Conservation (phyloP, 345 rosid genomes). For the Streptanthus diversifolius region DNA sequence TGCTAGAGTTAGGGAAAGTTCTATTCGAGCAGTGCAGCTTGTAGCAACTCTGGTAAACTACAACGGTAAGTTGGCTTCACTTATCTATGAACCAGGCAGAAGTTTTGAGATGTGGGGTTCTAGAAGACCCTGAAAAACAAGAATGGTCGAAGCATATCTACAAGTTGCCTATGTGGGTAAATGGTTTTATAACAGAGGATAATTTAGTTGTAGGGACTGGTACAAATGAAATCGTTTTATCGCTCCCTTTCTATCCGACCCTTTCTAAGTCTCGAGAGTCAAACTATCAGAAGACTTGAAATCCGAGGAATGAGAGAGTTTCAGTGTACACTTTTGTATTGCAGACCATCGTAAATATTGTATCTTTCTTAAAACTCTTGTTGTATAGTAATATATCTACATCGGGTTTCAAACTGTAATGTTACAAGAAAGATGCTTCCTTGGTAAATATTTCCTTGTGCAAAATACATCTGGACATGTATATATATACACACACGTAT, state of each 20-base stretch:
- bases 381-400: no score
- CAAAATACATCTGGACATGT: not conserved
- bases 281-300: not conserved
- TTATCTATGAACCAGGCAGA: no score
- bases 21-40: no score
- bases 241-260: not conserved
- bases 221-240: not conserved
- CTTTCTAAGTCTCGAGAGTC: not conserved
- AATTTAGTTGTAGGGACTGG: not conserved
- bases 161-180: not conserved
- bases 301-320: not conserved
- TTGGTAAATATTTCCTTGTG: not conserved
- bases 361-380: no score
- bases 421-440: constrained; percentile 10
- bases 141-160: not conserved
- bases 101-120: not conserved
- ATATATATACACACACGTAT: not conserved
- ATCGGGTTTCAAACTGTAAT: not conserved
- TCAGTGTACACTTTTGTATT: not conserved
- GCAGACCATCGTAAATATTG: no score
- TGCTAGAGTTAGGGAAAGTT: no score
- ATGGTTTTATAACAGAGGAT: no score
- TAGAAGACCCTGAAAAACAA: not conserved
- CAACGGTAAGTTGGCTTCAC: not conserved
- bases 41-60: no score